A percentile compares a stretch with the other conserved stretches of the same genome.
Evolutionary conservation across 1,139 yeast species (phyloP).

Genomic region (Taphrina flavorubra): DNA sequence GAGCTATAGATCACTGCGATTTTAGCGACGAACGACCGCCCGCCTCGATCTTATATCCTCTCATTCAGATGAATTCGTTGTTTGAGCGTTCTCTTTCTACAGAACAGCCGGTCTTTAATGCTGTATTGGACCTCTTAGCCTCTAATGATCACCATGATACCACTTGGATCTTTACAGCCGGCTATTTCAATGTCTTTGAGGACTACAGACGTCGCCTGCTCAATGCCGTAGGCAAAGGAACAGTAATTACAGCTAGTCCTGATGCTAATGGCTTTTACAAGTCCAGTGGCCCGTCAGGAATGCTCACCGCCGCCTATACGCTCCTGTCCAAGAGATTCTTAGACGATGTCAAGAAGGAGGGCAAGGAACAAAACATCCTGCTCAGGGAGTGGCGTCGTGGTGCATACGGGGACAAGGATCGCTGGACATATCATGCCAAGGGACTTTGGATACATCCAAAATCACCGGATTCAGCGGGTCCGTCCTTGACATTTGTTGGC

Average conservation of each 20-base stretch:
- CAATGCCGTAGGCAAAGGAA: conserved; percentile 66
- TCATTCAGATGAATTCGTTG: conserved; percentile 88
- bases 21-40: conserved; percentile 37
- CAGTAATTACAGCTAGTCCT: conserved; percentile 63
- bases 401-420: conserved; percentile 74
- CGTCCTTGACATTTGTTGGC: conserved; percentile 30
- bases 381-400: conserved; percentile 89
- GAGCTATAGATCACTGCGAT: conserved; percentile 40
- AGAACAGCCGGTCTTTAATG: conserved; percentile 65
- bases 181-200: conserved; percentile 90
- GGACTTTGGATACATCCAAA: conserved; percentile 77
- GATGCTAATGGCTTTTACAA: conserved; percentile 90
- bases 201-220: conserved; percentile 69
- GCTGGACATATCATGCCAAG: conserved; percentile 99
- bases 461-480: conserved; percentile 52
- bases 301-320: conserved; percentile 86
- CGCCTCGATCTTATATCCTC: conserved; percentile 72
- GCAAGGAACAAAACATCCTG: conserved; percentile 58
- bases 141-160: conserved; percentile 61
- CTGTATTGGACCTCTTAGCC: conserved; percentile 55
- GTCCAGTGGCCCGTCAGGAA: conserved; percentile 79
- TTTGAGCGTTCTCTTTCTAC: conserved; percentile 67
- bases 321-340: conserved; percentile 75
- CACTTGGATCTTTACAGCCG: conserved; percentile 92
- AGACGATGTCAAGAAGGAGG: conserved; percentile 58